Percentiles rank a stretch among this genome's conserved stretches.
phyloP scores from a whole-genome alignment of 768 basidiomycete species.

The Boletus patriciae region DNA sequence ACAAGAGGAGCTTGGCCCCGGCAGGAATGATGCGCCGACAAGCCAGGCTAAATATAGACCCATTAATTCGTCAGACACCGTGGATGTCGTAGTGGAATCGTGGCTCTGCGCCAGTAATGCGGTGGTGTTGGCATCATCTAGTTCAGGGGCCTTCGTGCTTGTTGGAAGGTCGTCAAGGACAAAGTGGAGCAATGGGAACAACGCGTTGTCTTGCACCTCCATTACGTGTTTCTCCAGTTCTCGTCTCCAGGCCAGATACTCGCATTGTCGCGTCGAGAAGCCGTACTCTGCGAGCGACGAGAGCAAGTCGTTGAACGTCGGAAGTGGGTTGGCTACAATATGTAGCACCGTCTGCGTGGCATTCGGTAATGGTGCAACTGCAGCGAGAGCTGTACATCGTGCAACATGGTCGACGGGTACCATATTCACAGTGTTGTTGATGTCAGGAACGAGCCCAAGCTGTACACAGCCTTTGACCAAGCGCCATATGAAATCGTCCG shows the following conservation, averaged over 20 bases:
- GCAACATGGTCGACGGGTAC: slow-evolving; percentile 98
- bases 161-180: slow-evolving; percentile 97
- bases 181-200: slow-evolving; percentile 96
- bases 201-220: slow-evolving; percentile 91
- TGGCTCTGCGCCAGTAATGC: slow-evolving; percentile 51
- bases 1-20: slow-evolving; percentile 43
- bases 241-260: slow-evolving; percentile 90
- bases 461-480: slow-evolving; percentile 98
- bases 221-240: slow-evolving; percentile 94
- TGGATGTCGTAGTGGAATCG: slow-evolving; percentile 39
- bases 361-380: slow-evolving; percentile 55
- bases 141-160: slow-evolving; percentile 88
- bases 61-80: slow-evolving; percentile 75
- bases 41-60: slow-evolving; percentile 94
- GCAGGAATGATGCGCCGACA: slow-evolving; percentile 79
- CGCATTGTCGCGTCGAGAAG: slow-evolving; percentile 72
- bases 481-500: slow-evolving; percentile 98
- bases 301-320: slow-evolving; percentile 87
- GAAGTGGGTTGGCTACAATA: slow-evolving; percentile 80
- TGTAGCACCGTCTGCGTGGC: slow-evolving; percentile 66
- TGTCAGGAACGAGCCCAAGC: slow-evolving; percentile 93
- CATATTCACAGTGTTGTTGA: slow-evolving; percentile 98
- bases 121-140: slow-evolving; percentile 85
- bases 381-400: slow-evolving; percentile 71
- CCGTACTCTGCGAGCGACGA: slow-evolving; percentile 75